A percentile compares a stretch with the other conserved stretches of the same genome.
phyloP scores from a whole-genome alignment of 305 asterid species.

The Caryopteris hybrid region DNA sequence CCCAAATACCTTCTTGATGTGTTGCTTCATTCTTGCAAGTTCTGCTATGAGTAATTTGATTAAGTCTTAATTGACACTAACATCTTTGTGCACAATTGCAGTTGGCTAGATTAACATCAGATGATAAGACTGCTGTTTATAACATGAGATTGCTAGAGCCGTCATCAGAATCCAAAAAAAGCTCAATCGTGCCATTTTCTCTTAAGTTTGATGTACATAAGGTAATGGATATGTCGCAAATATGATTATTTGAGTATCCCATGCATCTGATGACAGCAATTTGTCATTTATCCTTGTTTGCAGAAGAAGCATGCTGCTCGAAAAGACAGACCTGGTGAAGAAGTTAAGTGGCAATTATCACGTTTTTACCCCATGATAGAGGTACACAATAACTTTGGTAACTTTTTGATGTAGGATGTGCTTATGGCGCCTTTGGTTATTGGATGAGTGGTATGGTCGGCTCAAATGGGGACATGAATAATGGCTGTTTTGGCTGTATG shows the following conservation, averaged over 20 bases:
- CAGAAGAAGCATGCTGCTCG: slow-evolving; percentile 90
- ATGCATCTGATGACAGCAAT: background rate
- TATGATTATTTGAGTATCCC: slow-evolving; percentile 6
- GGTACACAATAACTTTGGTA: slow-evolving; percentile 36
- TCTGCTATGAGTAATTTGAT: background rate
- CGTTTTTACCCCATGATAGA: slow-evolving; percentile 96
- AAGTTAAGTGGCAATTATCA: slow-evolving; percentile 76
- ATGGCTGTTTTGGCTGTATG: background rate
- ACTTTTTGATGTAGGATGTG: slow-evolving; percentile 10
- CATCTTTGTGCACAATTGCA: slow-evolving; percentile 29
- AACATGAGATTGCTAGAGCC: slow-evolving; percentile 92
- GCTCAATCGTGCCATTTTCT: slow-evolving; percentile 68
- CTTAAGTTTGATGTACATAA: slow-evolving; percentile 90
- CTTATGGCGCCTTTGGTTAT: background rate
- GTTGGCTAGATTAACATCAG: slow-evolving; percentile 84
- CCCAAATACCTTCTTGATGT: slow-evolving; percentile 1
- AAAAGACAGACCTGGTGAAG: slow-evolving; percentile 88
- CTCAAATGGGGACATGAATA: background rate
- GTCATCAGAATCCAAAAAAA: slow-evolving; percentile 66
- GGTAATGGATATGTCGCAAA: slow-evolving; percentile 39
- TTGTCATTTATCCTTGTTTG: slow-evolving; percentile 13
- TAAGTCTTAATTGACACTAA: slow-evolving; percentile 4
- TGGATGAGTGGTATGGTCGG: slow-evolving; percentile 2
- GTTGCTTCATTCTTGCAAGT: slow-evolving; percentile 4
- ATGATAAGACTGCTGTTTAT: slow-evolving; percentile 87